Evolutionary conservation across 2,329 filamentous ascomycete genomes (phyloP).

Genomic region (Pseudocercospora fijiensis): DNA sequence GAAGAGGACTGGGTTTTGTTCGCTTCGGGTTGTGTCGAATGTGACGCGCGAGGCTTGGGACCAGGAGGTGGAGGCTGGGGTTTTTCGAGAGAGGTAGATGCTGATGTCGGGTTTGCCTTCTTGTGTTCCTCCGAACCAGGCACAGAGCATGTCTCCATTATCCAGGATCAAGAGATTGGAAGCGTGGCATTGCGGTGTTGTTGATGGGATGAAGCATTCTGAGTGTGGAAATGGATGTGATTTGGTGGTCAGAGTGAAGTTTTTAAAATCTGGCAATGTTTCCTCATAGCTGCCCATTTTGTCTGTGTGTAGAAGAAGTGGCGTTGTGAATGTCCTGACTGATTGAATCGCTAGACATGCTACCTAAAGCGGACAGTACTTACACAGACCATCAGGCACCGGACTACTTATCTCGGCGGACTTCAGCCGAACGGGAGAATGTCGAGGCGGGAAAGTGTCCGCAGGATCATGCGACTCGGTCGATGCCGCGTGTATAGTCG

Average conservation of each 20-base stretch:
- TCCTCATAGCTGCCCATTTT: slow-evolving; percentile 3
- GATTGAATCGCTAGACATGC: background rate
- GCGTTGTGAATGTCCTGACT: background rate
- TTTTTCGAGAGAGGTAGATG: slow-evolving; percentile 19
- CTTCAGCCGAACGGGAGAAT: background rate
- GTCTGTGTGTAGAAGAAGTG: background rate
- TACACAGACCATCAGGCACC: background rate
- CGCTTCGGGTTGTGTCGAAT: slow-evolving; percentile 21
- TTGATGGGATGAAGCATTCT: slow-evolving; percentile 18
- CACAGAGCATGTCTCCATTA: slow-evolving; percentile 25
- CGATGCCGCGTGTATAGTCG: slow-evolving; percentile 7
- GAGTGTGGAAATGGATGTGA: slow-evolving; percentile 13
- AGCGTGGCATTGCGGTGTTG: slow-evolving; percentile 23
- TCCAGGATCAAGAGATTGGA: slow-evolving; percentile 22
- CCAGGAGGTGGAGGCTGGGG: slow-evolving; percentile 10
- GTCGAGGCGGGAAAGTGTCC: background rate
- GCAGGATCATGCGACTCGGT: slow-evolving; percentile 4
- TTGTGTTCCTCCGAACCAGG: slow-evolving; percentile 24
- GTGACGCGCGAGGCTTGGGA: slow-evolving; percentile 18
- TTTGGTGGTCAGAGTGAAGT: slow-evolving; percentile 9
- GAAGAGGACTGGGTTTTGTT: slow-evolving; percentile 24
- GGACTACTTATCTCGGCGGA: slow-evolving; percentile 1
- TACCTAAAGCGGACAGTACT: background rate
- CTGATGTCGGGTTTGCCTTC: slow-evolving; percentile 25
- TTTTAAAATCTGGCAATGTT: slow-evolving; percentile 1